Evolutionary conservation across 2,329 filamentous ascomycete genomes (phyloP).

Genomic region (Didymella pomorum): DNA sequence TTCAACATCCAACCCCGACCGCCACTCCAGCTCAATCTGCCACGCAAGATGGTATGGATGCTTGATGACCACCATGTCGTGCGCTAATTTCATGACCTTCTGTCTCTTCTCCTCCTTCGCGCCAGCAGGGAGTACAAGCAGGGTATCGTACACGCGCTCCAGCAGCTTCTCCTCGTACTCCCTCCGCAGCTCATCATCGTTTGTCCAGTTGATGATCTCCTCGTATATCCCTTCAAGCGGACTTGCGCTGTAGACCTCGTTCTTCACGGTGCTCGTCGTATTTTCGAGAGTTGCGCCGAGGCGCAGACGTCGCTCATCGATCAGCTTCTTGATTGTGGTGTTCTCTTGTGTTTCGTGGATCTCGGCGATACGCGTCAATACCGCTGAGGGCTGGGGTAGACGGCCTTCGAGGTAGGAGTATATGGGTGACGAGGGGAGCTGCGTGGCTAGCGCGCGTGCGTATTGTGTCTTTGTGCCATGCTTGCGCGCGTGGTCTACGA

Average conservation of each 20-base stretch:
- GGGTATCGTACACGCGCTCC: slow-evolving; percentile 78
- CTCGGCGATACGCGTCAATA: slow-evolving; percentile 82
- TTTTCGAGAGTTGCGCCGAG: slow-evolving; percentile 84
- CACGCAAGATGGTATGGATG: slow-evolving; percentile 90
- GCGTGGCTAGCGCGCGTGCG: slow-evolving; percentile 75
- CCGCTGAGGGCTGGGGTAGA: slow-evolving; percentile 78
- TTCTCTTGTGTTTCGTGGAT: slow-evolving; percentile 87
- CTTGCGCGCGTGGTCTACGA: slow-evolving; percentile 74
- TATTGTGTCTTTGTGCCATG: slow-evolving; percentile 78
- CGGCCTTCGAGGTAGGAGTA: slow-evolving; percentile 86
- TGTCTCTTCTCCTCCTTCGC: slow-evolving; percentile 75
- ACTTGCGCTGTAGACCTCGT: slow-evolving; percentile 80
- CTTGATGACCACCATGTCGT: slow-evolving; percentile 95
- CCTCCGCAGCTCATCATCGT: slow-evolving; percentile 83
- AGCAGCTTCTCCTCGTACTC: slow-evolving; percentile 91
- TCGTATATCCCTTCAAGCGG: slow-evolving; percentile 81
- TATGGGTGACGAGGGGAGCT: slow-evolving; percentile 80
- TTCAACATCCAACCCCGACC: slow-evolving; percentile 57
- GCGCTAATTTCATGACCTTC: slow-evolving; percentile 77
- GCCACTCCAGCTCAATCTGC: slow-evolving; percentile 90
- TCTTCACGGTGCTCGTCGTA: slow-evolving; percentile 86
- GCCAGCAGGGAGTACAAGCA: slow-evolving; percentile 72
- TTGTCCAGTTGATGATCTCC: slow-evolving; percentile 87
- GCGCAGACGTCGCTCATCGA: slow-evolving; percentile 86
- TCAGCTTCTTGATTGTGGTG: slow-evolving; percentile 86